Base-by-base conservation (phyloP, 139 green algal genomes). In the Pseudopediastrum boryanum region DNA sequence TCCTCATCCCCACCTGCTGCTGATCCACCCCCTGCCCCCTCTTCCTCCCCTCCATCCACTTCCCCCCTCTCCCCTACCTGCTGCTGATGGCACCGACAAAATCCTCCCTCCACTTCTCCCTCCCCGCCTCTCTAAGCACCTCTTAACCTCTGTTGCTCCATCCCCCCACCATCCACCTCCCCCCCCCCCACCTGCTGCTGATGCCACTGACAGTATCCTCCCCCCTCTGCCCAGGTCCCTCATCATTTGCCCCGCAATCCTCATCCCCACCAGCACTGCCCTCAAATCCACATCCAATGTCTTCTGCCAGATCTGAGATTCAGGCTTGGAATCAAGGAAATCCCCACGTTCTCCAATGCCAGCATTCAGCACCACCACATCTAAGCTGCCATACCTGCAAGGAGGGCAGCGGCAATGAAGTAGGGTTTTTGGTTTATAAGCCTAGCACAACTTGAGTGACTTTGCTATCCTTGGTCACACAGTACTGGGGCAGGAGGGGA, bases 281-380 rank as follows among this genome's bases (percentile, higher is more conserved):
- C 52, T 82, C 2, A 97, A 84, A 63, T 97, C 83, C 29, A 97
- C 67, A 25, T 95, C 89, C 52, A 97, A 71, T 0, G 84, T 90
- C 27, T 73, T 39, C 71, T 91, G 81, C 87, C 92, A 84, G 21
- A 63, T 41, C 46, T 61, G 36, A 31, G 76, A 88, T 75, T 58
- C 75, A 27, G 3, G 23, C 46, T 13, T 6, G 19, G 41, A 9
- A n/a, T 83, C 77, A 27, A 89, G 74, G 41, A 83, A 72, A 19
- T 79, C 27, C 3, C 88, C 90, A 33, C 63, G 77, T 71, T 95
- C 92, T 0, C 67, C 79, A 54, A 96, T 93, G 50, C 93, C 93
- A 29, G 93, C 93, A 64, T 95, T 97, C 1, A 96, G 81, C 31
- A 95, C 61, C 0, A 78, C 87, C 44, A 92, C 50, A 50, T 93